Base-by-base conservation (phyloP, 208 protist genomes). In the Lotmaria passim region DNA sequence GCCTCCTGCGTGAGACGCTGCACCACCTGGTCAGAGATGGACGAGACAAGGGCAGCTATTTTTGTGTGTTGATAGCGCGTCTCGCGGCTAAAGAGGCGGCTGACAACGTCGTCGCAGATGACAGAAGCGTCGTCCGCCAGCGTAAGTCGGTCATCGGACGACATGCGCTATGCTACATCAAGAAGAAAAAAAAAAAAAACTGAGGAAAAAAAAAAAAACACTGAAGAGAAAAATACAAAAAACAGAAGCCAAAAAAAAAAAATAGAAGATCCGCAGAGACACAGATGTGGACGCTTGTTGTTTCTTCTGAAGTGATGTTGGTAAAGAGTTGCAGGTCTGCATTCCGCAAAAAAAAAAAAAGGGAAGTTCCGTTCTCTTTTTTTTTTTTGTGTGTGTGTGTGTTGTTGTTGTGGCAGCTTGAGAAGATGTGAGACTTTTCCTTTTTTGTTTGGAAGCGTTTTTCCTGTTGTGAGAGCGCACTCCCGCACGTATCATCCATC, bases 1-100 rank as follows among this genome's bases (percentile, higher is more conserved):
- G 85, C 81, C 63, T 96, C 86, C 72, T 89, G 83, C 33, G 86
- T 93, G 3, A 96, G 68, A 10, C 87, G 85, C 66, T 94, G 82
- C 53, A 93, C 78, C 8, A 96, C 73, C 31, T 81, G 81, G 43
- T 96, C 91, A 24, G 76, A 85, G 52, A 94, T 94, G 50, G 55
- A 72, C 19, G 72, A 57, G 24, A 96, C 87, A 23, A 94, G 75
- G 19, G 31, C 63, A 15, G 86, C 81, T 11, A 96, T 55, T 26
- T 84, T 86, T 55, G 64, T 75, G 78, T 94, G 89, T 11, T 93
- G 60, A 67, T 96, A 96, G 28, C 72, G 78, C 43, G 75, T 51
- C 51, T 92, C 86, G 17, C 81, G 79, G 67, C 75, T 82, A 62
- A 96, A 90, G 62, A 90, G 72, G 10, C 77, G 69, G n/a, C 36